phyloP scores from a whole-genome alignment of 164 flowering plant species.

The Sextonia rubra region DNA sequence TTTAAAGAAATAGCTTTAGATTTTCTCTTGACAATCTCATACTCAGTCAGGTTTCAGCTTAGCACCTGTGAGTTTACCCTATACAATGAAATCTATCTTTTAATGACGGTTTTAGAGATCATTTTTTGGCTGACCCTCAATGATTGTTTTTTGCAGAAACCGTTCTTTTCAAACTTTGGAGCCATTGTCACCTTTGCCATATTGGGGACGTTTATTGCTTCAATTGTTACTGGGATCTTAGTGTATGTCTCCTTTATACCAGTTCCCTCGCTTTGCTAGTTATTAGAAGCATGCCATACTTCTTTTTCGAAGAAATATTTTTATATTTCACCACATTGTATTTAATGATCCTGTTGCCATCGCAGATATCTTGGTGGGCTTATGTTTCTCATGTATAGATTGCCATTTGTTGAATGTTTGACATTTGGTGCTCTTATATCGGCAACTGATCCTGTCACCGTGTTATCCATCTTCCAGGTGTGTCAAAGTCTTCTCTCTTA shows the following conservation, averaged over 20 bases:
- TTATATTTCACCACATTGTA: background rate
- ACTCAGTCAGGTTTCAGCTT: constrained; percentile 98
- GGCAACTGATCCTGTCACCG: constrained; percentile 99
- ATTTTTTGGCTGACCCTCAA: background rate
- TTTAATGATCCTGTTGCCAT: constrained; percentile 1
- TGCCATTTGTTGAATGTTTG: constrained; percentile 91
- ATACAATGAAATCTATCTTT: background rate
- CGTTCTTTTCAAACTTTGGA: constrained; percentile 96
- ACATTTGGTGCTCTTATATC: constrained; percentile 99
- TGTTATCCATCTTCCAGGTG: constrained; percentile 96
- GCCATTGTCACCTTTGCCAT: constrained; percentile 98
- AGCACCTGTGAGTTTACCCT: constrained; percentile 66
- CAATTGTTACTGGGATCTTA: constrained; percentile 81
- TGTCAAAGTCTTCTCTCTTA: background rate
- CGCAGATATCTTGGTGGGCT: constrained; percentile 96
- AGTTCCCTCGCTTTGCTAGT: background rate
- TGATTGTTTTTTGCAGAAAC: constrained; percentile 58
- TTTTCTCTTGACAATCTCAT: constrained; percentile 54
- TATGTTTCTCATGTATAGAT: constrained; percentile 72
- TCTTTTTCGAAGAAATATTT: too few relatives aligned
- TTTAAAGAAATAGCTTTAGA: too few relatives aligned
- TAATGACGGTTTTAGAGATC: background rate
- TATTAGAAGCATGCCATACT: background rate
- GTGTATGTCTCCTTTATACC: constrained; percentile 39
- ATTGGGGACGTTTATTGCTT: constrained; percentile 82